Evolutionary conservation across 73 alveolate species (phyloP).

Genomic region (Blepharisma japonicum): DNA sequence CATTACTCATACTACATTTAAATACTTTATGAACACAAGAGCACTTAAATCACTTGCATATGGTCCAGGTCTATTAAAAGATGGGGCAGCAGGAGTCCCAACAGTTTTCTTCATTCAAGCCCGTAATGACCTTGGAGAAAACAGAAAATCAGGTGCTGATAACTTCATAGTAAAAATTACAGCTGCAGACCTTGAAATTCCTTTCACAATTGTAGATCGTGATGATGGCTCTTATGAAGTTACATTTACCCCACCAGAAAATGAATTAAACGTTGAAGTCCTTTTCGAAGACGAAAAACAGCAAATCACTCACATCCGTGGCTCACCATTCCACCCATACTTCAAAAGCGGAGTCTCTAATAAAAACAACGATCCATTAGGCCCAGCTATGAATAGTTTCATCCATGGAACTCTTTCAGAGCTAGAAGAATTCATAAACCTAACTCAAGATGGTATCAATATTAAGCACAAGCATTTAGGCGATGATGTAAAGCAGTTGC

Average conservation of each 20-base stretch:
- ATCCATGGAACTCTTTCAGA: conserved; percentile 65
- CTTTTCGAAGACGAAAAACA: conserved; percentile 83
- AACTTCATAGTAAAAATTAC: conserved; percentile 78
- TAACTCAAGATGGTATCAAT: conserved; percentile 65
- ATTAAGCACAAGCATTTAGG: conserved; percentile 76
- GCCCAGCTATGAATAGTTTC: conserved; percentile 90
- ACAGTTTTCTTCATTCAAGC: conserved; percentile 90
- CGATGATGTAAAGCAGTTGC: conserved; percentile 74
- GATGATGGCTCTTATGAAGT: conserved; percentile 82
- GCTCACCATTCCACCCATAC: conserved; percentile 87
- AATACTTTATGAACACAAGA: conserved; percentile 97
- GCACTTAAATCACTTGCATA: conserved; percentile 98
- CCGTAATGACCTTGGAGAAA: conserved; percentile 93
- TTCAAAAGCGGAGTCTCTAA: conserved; percentile 80
- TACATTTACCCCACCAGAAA: conserved; percentile 53
- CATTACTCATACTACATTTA: conserved; percentile 83
- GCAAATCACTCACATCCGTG: conserved; percentile 84
- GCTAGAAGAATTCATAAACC: conserved; percentile 59
- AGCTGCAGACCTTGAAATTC: conserved; percentile 41
- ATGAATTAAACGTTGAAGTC: conserved; percentile 71
- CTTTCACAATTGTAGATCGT: conserved; percentile 56
- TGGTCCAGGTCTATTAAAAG: conserved; percentile 99
- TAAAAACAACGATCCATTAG: conserved; percentile 80
- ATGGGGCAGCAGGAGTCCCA: conserved; percentile 77
- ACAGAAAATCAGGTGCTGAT: conserved; percentile 97